Base-by-base conservation (phyloP, 2,329 filamentous ascomycete genomes). In the Fusarium algeriense region DNA sequence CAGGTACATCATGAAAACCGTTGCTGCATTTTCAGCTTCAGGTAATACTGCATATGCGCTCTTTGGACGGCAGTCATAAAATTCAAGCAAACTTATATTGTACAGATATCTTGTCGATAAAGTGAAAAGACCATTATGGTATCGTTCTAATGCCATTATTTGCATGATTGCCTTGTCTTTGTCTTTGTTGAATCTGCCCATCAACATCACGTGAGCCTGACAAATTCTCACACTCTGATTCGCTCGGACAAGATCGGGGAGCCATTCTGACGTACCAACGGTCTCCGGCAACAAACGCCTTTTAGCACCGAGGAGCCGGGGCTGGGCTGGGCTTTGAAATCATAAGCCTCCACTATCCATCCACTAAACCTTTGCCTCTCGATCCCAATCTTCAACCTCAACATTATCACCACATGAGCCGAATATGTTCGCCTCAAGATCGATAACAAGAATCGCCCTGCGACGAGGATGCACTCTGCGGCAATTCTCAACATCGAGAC, bases 351-450 rank as follows among this genome's bases (percentile, higher is more conserved):
- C 50, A 62, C 58, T 60, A 54, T 41, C 45, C 60, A 64, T 46
- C 54, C 49, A 62, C 57, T 60, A 54, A 53, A 26, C 46, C 35
- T 59, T 59, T 54, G 46, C 55, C 56, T 35, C 30, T 62, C 40
- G 46, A 37, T 46, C 43, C 41, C 34, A 43, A 48, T 52, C 38
- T 46, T 55, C 38, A 35, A 41, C 30, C 19, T 58, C 43, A 53
- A 57, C 60, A 57, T 64, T 59, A 66, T 49, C 60, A 61, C 46
- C 56, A 64, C 70, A 80, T 80, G 77, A 67, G 37, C 67, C 70
- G 58, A 70, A 49, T 53, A 88, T 88, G 86, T 87, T 80, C 75
- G 77, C 80, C 46, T 77, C 82, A 74, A 73, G 78, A 74, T 80
- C 81, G 66, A 75, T 83, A 78, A 79, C 83, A 77, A 76, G 82